Evolutionary conservation across 108 stramenopile species (phyloP), one percentile per base, ranked within the genome.

Genomic region (Phaeodactylum tricornutum): DNA sequence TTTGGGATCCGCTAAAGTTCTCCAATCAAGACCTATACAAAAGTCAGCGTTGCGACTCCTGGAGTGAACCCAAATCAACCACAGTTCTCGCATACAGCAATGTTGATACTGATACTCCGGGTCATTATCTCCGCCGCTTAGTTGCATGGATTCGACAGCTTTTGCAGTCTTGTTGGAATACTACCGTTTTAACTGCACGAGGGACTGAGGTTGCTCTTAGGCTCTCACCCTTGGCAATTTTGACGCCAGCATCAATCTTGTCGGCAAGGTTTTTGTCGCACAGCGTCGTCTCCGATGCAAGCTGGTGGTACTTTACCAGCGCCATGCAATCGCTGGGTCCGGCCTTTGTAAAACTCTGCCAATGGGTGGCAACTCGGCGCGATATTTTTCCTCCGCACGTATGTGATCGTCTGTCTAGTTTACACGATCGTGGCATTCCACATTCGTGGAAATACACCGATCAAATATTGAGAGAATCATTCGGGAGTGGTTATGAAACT

Each of bases 341-440:
- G 0, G 72, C 74, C 0, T 87, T 77, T 56, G 66, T 82, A 45
- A 93, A 93, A 53, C 71, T 93, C 29, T 81, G 71, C 39, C 92
- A 93, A 62, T 93, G 92, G 92, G 69, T 75, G 0, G 84, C 87
- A 7, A 93, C 92, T 4, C 61, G 92, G 24, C 72, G 92, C 24
- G 92, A 93, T 55, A 50, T 93, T 8, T 87, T 93, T 48, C 84
- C 84, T n/a, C 52, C 68, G 0, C 16, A 53, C 11, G 12, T 89
- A 2, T 93, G 92, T 55, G 72, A 84, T 57, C 58, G 74, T 37
- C 57, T 93, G 23, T 63, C 69, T 14, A 40, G 53, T 22, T 47
- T 93, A 31, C 92, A 93, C 27, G 82, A 79, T 52, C 36, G 43
- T 37, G 73, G 77, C 26, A 52, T 40, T 31, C 69, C 69, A 16